Evolutionary conservation across 1,139 yeast genomes (phyloP).

Genomic region (Zygoascus sp.): DNA sequence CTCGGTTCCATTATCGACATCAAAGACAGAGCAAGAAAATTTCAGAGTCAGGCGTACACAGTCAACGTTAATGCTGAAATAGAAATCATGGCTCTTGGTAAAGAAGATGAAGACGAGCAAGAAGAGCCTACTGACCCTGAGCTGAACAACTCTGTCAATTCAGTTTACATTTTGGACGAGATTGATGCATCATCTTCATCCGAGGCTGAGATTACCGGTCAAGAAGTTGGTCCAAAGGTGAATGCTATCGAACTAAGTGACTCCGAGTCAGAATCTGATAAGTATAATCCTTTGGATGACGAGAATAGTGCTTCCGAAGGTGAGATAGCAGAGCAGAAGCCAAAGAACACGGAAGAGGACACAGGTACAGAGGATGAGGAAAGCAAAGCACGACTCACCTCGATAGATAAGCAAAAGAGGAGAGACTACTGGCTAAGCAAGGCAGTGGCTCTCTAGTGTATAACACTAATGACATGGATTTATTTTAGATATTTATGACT

Average conservation of each 20-base stretch:
- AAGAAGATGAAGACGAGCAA: conserved; percentile 2
- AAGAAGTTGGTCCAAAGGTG: not conserved
- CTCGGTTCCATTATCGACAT: conserved; percentile 76
- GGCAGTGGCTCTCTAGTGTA: conserved; percentile 7
- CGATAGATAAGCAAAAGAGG: conserved; percentile 6
- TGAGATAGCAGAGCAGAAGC: not conserved
- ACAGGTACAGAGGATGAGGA: conserved; percentile 8
- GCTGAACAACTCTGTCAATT: not conserved
- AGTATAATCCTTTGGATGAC: not conserved
- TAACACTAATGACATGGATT: not conserved
- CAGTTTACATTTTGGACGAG: conserved; percentile 2
- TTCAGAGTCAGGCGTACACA: conserved; percentile 30
- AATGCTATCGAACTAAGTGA: not conserved
- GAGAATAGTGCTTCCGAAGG: not conserved
- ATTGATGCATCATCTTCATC: not conserved
- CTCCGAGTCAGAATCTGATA: not conserved
- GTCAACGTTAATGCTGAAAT: conserved; percentile 31
- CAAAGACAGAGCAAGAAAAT: conserved; percentile 43
- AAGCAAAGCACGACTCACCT: conserved; percentile 5
- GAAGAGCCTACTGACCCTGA: not conserved
- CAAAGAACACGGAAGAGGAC: not conserved
- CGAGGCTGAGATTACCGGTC: not conserved
- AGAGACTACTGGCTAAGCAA: conserved; percentile 12
- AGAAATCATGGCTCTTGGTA: conserved; percentile 39
- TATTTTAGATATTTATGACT: not conserved